Base-by-base conservation (phyloP, 139 green algal genomes). In the Chlamydomonas asymmetrica region DNA sequence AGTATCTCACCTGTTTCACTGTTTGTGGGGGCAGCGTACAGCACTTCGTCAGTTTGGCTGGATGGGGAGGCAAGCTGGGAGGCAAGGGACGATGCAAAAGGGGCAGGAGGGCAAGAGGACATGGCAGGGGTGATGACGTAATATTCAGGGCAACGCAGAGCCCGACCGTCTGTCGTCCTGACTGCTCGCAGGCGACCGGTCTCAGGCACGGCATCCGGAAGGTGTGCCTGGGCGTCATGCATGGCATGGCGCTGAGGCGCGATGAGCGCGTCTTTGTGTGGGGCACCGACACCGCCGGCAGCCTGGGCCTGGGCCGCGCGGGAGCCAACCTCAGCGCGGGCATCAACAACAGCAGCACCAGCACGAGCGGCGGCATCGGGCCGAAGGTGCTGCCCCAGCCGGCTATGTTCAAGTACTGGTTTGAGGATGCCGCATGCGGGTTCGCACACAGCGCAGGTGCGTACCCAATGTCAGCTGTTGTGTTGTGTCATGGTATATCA, bases 221-320 rank as follows among this genome's bases (percentile, higher is more conserved):
- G 23, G 32, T 66, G 4, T n/a, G 35, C 6, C 35, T 66, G 34
- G 61, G 61, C 29, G 61, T 5, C 35, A 7, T 5, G 1, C 61
- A 66, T 32, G 61, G 35, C 25, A 9, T 66, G 32, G 35, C 61
- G 4, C 31, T 20, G 5, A 35, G 61, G 5, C 0, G 2, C 61
- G 61, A 66, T 7, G 61, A 66, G 61, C 61, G 61, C 22, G 61
- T 66, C 20, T 37, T 49, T 22, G 61, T 66, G 61, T 66, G 61
- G 61, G 61, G 61, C 35, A 39, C 35, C 2, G 61, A 66, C 35
- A 35, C 16, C 5, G 34, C 8, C 35, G 35, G 61, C 6, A 32
- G 61, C 35, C 8, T 66, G 61, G 61, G 61, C 10, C 10, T 10
- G 10, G 45, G 10, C 10, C 45, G 16, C 45, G 10, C 16, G 45